These are phyloP conservation scores for Gracilaria domingensis DNA, from an alignment of 23 red algal genomes.

Conservation along the genomic window DNA sequence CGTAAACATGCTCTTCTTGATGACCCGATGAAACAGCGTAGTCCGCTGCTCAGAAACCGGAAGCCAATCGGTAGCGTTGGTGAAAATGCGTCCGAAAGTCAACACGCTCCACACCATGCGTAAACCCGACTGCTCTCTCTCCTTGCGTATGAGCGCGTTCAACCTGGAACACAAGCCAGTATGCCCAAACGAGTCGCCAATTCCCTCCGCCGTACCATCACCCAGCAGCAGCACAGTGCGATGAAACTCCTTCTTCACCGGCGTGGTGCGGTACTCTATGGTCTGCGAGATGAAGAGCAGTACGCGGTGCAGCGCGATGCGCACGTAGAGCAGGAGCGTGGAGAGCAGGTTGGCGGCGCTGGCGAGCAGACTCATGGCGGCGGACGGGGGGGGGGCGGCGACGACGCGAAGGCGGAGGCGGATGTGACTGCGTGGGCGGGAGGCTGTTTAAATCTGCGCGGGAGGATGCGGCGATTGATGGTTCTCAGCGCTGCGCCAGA, in stretches of 20 bases:
- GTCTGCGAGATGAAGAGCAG: constrained; percentile 52
- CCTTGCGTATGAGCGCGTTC: not conserved
- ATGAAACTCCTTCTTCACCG: not conserved
- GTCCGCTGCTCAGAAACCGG: not conserved
- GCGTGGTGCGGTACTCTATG: constrained; percentile 62
- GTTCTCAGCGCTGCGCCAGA: too few relatives aligned
- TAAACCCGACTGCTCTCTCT: not conserved
- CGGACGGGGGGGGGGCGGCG: not conserved
- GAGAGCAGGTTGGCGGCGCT: not conserved
- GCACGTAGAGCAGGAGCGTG: constrained; percentile 38
- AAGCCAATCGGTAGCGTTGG: constrained; percentile 34
- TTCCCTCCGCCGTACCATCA: constrained; percentile 42
- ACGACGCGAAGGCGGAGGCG: not conserved
- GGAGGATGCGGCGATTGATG: too few relatives aligned
- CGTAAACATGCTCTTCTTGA: constrained; percentile 21
- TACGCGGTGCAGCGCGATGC: constrained; percentile 18
- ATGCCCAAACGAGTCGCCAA: constrained; percentile 33
- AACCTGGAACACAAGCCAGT: constrained; percentile 33
- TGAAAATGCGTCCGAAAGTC: constrained; percentile 21
- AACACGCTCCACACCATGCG: constrained; percentile 40
- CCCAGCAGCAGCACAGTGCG: constrained; percentile 51
- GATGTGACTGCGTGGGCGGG: too few relatives aligned
- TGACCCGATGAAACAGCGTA: constrained; percentile 12
- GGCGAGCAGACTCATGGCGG: not conserved
- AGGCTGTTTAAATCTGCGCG: too few relatives aligned